Evolutionary conservation across 371 early-diverging fungal genomes (phyloP).

Genomic region (Batkoa obscura): DNA sequence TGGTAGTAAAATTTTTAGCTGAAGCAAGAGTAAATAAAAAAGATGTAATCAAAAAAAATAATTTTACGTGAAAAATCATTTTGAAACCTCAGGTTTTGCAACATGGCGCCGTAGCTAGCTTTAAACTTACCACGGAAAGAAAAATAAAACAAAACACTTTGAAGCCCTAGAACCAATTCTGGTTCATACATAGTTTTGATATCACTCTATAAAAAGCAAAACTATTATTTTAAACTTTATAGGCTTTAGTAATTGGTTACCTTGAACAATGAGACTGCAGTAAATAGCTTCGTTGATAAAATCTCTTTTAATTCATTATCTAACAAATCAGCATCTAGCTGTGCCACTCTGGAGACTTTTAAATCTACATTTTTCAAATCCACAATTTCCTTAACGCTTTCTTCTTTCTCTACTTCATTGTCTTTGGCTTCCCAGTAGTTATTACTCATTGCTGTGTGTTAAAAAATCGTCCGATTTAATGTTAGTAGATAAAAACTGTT

Average conservation of each 20-base stretch:
- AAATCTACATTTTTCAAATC: too few species aligned
- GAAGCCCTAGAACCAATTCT: neutral
- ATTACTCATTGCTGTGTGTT: too few species aligned
- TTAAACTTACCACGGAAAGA: neutral
- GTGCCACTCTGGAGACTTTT: neutral
- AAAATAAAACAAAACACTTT: neutral
- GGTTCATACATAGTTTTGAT: neutral
- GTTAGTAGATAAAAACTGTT: too few species aligned
- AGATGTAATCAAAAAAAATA: too few species aligned
- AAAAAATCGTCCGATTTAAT: too few species aligned
- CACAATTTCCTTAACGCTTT: too few species aligned
- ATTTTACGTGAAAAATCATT: neutral
- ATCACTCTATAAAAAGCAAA: neutral
- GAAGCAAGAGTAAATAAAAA: neutral
- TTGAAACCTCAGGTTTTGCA: neutral
- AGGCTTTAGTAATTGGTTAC: too few species aligned
- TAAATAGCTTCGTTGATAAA: neutral
- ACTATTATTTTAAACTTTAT: too few species aligned
- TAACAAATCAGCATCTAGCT: neutral
- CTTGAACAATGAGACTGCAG: neutral
- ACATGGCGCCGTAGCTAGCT: neutral
- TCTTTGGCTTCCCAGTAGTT: too few species aligned
- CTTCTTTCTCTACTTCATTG: too few species aligned
- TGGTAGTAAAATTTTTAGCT: neutral
- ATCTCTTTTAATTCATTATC: neutral